phyloP scores from a whole-genome alignment of 192 early-diverging fungal genomes.

The Backusella tuberculispora region DNA sequence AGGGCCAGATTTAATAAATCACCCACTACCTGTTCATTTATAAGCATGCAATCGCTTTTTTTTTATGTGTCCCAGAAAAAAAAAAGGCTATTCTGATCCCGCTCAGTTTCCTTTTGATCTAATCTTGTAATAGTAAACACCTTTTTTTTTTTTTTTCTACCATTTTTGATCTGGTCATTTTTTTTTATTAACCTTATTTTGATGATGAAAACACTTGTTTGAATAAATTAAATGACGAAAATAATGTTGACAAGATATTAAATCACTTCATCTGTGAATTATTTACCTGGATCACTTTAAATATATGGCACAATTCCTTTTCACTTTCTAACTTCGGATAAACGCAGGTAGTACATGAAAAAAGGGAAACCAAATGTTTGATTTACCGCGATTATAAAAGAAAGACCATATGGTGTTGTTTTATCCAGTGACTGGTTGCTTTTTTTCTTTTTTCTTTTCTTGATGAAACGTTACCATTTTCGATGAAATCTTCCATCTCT shows the following conservation, averaged over 20 bases:
- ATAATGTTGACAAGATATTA: background rate
- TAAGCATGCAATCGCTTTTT: too few relatives aligned
- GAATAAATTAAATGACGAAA: background rate
- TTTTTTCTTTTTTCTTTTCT: background rate
- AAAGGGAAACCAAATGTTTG: background rate
- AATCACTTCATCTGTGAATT: background rate
- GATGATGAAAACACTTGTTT: background rate
- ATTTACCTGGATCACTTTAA: background rate
- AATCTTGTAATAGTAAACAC: too few relatives aligned
- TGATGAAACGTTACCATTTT: background rate
- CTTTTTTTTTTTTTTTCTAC: too few relatives aligned
- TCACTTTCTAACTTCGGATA: background rate
- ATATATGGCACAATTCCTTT: background rate
- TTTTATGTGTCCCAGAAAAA: too few relatives aligned
- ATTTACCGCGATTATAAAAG: background rate
- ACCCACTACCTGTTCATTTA: too few relatives aligned
- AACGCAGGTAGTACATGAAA: background rate
- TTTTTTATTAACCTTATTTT: background rate
- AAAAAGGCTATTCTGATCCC: too few relatives aligned
- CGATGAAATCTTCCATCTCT: background rate
- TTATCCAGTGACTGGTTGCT: background rate
- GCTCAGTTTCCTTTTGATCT: too few relatives aligned
- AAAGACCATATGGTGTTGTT: background rate
- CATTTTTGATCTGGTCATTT: background rate
- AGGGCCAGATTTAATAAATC: too few relatives aligned